Percentiles rank a stretch among this genome's conserved stretches.
phyloP scores from a whole-genome alignment of 148 eudicot species.

The Amaranthus palmeri region DNA sequence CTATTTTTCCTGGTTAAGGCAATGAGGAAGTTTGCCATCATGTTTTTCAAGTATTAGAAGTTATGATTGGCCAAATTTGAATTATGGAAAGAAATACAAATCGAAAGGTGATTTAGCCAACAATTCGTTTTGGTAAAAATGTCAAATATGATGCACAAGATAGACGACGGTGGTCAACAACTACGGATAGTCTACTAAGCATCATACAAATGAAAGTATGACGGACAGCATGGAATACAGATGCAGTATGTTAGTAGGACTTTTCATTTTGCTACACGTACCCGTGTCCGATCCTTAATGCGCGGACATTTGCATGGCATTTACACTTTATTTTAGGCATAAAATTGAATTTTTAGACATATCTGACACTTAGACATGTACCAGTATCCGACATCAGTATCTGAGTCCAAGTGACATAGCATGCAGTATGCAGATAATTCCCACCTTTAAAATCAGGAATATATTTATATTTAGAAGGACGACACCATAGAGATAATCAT shows the following conservation, averaged over 20 bases:
- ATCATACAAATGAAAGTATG: background rate
- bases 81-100: background rate
- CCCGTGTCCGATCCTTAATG: too few species aligned
- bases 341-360: too few species aligned
- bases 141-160: background rate
- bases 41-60: background rate
- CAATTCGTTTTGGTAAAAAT: too few species aligned
- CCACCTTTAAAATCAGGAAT: background rate
- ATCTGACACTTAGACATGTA: too few species aligned
- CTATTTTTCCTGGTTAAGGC: background rate
- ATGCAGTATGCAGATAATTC: background rate
- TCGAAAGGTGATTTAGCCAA: background rate
- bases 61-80: background rate
- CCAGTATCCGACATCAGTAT: too few species aligned
- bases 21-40: background rate
- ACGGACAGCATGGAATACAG: background rate
- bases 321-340: too few species aligned
- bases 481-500: background rate
- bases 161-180: background rate
- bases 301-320: too few species aligned
- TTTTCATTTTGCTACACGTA: too few species aligned
- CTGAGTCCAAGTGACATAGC: too few species aligned
- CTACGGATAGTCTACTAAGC: background rate
- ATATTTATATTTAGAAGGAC: background rate
- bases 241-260: too few species aligned